Conservation (phyloP, 2,329 filamentous ascomycete genomes). For the Xylaria digitata region DNA sequence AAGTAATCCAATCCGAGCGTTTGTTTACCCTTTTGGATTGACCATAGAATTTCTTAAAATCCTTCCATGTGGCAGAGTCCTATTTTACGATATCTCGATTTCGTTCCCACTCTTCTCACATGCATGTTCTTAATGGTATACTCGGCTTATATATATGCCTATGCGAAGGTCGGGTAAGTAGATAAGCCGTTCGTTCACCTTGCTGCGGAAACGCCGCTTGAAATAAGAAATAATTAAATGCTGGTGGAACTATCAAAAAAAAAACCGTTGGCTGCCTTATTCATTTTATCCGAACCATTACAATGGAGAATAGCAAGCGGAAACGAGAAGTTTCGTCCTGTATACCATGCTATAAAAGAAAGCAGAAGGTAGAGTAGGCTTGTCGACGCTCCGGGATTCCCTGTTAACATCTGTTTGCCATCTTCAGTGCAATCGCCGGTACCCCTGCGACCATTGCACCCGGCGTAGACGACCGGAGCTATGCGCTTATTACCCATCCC, state of each 20-base stretch:
- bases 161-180: too few relatives aligned
- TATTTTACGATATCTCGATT: too few relatives aligned
- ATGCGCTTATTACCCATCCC: slow-evolving; percentile 33
- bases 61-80: too few relatives aligned
- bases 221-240: not conserved
- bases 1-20: too few relatives aligned
- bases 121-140: too few relatives aligned
- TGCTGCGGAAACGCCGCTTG: not conserved
- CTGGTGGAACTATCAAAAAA: too few relatives aligned
- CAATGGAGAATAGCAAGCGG: slow-evolving; percentile 25
- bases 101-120: too few relatives aligned
- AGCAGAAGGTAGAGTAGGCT: slow-evolving; percentile 37
- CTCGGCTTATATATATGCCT: too few relatives aligned
- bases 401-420: not conserved
- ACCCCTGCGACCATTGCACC: slow-evolving; percentile 38
- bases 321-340: slow-evolving; percentile 36
- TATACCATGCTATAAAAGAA: slow-evolving; percentile 38
- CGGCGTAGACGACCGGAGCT: slow-evolving; percentile 34
- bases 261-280: not conserved
- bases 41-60: too few relatives aligned
- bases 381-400: not conserved
- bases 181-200: not conserved
- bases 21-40: too few relatives aligned
- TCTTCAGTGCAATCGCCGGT: slow-evolving; percentile 35
- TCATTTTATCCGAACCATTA: not conserved